Conservation (phyloP, 2,329 filamentous ascomycete genomes). For the Monilinia vaccinii-corymbosi region DNA sequence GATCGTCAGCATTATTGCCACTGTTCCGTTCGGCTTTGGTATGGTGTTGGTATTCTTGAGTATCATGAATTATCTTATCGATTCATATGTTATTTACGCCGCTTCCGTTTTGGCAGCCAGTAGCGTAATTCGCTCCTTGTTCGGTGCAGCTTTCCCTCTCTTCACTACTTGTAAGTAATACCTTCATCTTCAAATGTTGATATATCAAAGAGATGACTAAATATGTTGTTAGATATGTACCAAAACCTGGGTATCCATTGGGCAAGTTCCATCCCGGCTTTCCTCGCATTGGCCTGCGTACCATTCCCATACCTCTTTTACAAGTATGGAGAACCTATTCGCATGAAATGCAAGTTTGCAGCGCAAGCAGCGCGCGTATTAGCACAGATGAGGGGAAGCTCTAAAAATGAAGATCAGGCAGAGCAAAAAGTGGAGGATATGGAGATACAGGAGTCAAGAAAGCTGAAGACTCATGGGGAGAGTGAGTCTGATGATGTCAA, state of each 20-base stretch:
- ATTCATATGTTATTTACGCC: conserved; percentile 63
- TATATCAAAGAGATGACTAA: conserved; percentile 2
- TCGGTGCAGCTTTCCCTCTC: conserved; percentile 61
- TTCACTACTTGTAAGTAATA: conserved; percentile 44
- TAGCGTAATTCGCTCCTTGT: conserved; percentile 60
- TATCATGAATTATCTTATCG: conserved; percentile 58
- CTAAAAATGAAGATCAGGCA: neutral
- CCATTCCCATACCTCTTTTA: conserved; percentile 74
- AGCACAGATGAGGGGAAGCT: neutral
- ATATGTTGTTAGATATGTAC: conserved; percentile 7
- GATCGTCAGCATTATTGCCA: conserved; percentile 39
- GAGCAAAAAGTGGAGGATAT: conserved; percentile 5
- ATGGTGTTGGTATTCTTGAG: conserved; percentile 56
- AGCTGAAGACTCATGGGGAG: neutral
- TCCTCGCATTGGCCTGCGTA: conserved; percentile 61
- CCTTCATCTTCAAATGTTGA: neutral
- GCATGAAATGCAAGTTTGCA: conserved; percentile 59
- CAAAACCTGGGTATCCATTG: conserved; percentile 59
- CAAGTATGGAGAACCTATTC: conserved; percentile 56
- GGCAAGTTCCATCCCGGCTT: conserved; percentile 65
- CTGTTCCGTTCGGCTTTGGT: conserved; percentile 33
- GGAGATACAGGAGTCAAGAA: conserved; percentile 4
- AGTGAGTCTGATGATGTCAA: neutral
- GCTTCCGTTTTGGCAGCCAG: conserved; percentile 68
- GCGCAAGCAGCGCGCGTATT: conserved; percentile 43